A percentile compares a stretch with the other conserved stretches of the same genome.
Evolutionary conservation across 345 rosid species (phyloP).

Genomic region (Murraya koenigii): DNA sequence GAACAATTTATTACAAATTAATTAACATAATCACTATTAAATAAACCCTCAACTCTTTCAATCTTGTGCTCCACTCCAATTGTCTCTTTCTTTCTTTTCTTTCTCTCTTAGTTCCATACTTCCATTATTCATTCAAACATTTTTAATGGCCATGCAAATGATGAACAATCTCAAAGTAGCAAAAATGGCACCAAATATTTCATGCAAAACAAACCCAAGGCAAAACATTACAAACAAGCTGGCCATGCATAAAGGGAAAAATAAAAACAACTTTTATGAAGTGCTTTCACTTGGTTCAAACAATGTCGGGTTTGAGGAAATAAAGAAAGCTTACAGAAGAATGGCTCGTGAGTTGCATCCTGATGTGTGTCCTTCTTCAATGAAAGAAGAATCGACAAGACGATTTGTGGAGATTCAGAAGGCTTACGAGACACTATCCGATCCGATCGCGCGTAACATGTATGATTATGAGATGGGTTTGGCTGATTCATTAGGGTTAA

Average conservation of each 20-base stretch:
- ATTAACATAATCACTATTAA: not conserved
- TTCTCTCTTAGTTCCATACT: not conserved
- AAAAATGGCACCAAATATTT: not conserved
- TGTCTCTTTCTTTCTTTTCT: not conserved
- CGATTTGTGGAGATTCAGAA: constrained; percentile 38
- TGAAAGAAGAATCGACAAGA: constrained; percentile 29
- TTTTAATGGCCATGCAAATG: not conserved
- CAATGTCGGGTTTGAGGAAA: constrained; percentile 33
- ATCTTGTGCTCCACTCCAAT: not conserved
- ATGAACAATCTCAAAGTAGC: not conserved
- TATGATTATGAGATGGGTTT: constrained; percentile 33
- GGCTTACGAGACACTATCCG: constrained; percentile 44
- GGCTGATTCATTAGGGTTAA: not conserved
- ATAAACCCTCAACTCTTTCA: not conserved
- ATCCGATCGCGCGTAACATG: constrained; percentile 26
- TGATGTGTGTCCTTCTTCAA: constrained; percentile 33
- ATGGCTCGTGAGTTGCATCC: constrained; percentile 43
- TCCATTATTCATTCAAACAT: not conserved
- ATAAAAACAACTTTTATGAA: constrained; percentile 25
- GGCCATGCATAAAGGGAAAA: constrained; percentile 5
- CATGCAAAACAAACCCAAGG: not conserved
- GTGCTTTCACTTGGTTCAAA: constrained; percentile 32
- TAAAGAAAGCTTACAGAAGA: constrained; percentile 44
- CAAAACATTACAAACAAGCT: constrained; percentile 3
- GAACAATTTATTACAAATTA: not conserved